Conservation (phyloP, 2,329 filamentous ascomycete genomes). For the Corinectria fuckeliana region DNA sequence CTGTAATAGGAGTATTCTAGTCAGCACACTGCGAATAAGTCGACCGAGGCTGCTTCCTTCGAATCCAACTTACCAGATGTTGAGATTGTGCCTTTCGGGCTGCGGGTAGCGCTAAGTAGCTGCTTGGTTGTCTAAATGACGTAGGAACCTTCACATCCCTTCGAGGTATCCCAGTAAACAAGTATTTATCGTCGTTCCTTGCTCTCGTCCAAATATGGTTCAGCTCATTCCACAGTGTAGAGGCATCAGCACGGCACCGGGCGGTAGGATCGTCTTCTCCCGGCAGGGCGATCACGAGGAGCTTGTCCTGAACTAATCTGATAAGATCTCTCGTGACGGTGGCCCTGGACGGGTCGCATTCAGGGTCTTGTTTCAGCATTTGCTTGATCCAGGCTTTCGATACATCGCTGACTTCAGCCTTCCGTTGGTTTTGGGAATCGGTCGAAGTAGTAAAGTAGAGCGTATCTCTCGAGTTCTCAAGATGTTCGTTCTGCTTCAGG, state of each 20-base stretch:
- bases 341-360: slow-evolving; percentile 1
- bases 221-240: background rate
- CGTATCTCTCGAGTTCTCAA: background rate
- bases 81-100: background rate
- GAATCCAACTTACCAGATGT: slow-evolving; percentile 5
- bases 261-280: background rate
- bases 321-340: slow-evolving; percentile 16
- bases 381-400: slow-evolving; percentile 1
- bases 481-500: background rate
- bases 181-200: background rate
- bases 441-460: background rate
- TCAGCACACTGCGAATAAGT: background rate
- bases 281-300: slow-evolving; percentile 14
- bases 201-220: background rate
- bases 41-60: background rate
- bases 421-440: background rate
- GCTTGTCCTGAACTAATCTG: slow-evolving; percentile 3
- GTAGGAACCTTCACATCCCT: background rate
- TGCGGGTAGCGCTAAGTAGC: background rate
- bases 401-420: background rate
- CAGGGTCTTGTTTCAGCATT: slow-evolving; percentile 16
- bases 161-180: slow-evolving; percentile 9
- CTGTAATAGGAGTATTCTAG: background rate
- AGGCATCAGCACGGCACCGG: slow-evolving; percentile 7
- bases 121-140: background rate